Evolutionary conservation across 2,329 filamentous ascomycete species (phyloP), one percentile per base, ranked within the genome.

Genomic region (Paracorniculantispora psalliotae): DNA sequence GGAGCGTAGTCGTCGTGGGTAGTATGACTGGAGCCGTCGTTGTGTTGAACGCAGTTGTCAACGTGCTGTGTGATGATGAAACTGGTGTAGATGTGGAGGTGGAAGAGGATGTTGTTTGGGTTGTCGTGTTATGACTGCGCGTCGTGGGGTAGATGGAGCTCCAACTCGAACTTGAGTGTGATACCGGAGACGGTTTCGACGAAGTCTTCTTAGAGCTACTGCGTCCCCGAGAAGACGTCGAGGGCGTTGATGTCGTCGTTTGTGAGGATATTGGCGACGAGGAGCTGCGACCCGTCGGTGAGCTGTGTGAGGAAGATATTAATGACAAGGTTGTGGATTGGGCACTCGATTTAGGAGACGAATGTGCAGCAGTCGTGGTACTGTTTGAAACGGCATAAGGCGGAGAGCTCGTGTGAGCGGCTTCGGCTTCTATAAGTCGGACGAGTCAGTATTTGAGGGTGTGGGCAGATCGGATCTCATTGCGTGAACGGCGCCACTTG

Each of bases 371-470:
- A 50, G 33, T 41, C 17, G 57, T 35, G 26, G 57, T 46, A 39
- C 41, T 52, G n/a, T 59, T 59, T 35, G 49, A 26, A 7, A 52
- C 39, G 17, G 28, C 50, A 39, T 53, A 59, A 17, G 57, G 57
- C 15, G 41, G 39, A 41, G 33, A 50, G 12, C 49, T 33, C 3
- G 9, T 33, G 28, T 46, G 48, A 35, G 37, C 10, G 28, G 33
- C 57, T 39, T 53, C 10, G 28, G 33, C 57, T 39, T 53, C 57
- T 59, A 41, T 13, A 41, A 8, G 41, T 17, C 17, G 1, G 12
- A 17, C n/a, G 25, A n/a, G 46, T 50, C 23, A 47, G 53, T 35
- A 50, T 28, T 23, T 21, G 4, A 28, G 48, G 43, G n/a, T 39
- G 15, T 19, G 26, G 1, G 26, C 19, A 15, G 17, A 19, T 25